Conservation (phyloP, 1,139 yeast genomes). For the Waltiozyma sp. region DNA sequence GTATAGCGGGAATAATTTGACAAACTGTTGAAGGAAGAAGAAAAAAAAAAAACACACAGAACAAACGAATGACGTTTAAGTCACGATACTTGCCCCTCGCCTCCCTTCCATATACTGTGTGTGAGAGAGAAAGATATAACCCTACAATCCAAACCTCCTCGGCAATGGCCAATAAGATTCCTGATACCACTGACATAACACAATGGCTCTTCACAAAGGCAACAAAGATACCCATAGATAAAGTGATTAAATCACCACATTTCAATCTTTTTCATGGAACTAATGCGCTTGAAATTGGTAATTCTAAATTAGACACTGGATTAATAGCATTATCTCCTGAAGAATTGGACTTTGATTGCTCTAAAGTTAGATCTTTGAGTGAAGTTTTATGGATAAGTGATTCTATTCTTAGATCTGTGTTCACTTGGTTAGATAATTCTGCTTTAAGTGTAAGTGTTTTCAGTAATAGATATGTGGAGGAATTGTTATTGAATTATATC, state of each 20-base stretch:
- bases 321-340: constrained; percentile 31
- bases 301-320: constrained; percentile 55
- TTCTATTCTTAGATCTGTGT: constrained; percentile 31
- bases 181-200: constrained; percentile 32
- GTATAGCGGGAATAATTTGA: too few species aligned
- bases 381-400: constrained; percentile 37
- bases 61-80: too few species aligned
- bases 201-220: constrained; percentile 26
- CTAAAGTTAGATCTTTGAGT: constrained; percentile 20
- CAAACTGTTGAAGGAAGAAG: too few species aligned
- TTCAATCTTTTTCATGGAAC: constrained; percentile 66
- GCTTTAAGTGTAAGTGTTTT: constrained; percentile 52
- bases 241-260: constrained; percentile 39
- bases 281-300: constrained; percentile 57
- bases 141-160: too few species aligned
- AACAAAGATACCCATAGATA: constrained; percentile 22
- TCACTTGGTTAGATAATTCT: constrained; percentile 54
- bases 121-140: too few species aligned
- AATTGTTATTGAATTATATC: constrained; percentile 34
- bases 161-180: too few species aligned
- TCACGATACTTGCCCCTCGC: too few species aligned
- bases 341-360: constrained; percentile 25
- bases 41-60: too few species aligned
- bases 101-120: too few species aligned
- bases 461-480: constrained; percentile 55